phyloP scores from a whole-genome alignment of 169 alveolate genomes.

The Babesia sp. region DNA sequence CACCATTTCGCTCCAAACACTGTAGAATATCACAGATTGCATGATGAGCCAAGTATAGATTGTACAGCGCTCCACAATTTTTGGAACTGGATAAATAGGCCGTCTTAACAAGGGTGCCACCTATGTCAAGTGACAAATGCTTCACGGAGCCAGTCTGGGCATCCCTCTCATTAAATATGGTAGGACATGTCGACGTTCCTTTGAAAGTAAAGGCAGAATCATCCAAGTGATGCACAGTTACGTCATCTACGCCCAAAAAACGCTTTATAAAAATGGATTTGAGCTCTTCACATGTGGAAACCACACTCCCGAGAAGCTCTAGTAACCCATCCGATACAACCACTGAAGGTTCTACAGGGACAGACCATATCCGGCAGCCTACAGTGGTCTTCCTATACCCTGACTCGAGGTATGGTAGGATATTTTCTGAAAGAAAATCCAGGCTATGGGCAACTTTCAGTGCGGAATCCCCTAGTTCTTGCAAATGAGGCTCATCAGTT shows the following conservation, averaged over 20 bases:
- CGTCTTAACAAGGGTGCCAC: conserved; percentile 56
- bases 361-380: background rate
- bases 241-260: background rate
- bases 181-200: background rate
- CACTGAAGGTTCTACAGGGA: background rate
- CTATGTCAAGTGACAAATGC: conserved; percentile 57
- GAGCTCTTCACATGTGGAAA: background rate
- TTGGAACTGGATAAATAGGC: conserved; percentile 8
- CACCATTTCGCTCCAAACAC: background rate
- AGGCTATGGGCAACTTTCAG: background rate
- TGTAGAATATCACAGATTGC: conserved; percentile 3
- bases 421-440: background rate
- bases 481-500: background rate
- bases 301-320: background rate
- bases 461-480: background rate
- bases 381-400: background rate
- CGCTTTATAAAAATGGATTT: background rate
- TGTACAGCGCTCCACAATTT: background rate
- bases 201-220: background rate
- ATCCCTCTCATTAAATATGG: background rate
- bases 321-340: background rate
- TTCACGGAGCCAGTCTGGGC: background rate
- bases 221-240: background rate
- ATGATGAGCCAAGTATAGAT: conserved; percentile 9
- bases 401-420: background rate